Evolutionary conservation across 306 rosid species (phyloP).

Genomic region (Hylodesmum podocarpum): DNA sequence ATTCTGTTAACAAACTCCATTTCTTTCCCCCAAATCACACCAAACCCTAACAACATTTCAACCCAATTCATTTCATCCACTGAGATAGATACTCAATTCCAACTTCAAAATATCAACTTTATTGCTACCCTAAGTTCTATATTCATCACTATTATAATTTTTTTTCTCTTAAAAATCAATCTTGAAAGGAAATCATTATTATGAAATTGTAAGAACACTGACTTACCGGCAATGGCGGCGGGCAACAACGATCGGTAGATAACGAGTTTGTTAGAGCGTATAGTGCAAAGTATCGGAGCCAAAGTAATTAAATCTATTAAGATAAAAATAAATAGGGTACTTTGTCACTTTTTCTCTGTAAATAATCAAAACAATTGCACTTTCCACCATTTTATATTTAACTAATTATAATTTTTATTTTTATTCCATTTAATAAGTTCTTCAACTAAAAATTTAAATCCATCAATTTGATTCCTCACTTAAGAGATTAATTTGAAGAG

Average conservation of each 20-base stretch:
- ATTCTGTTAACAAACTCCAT: conserved; percentile 65
- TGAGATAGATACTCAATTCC: neutral
- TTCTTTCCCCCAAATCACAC: conserved; percentile 18
- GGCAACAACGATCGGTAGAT: neutral
- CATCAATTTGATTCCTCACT: too few relatives aligned
- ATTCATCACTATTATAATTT: neutral
- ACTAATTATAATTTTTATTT: too few relatives aligned
- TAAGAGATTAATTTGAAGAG: too few relatives aligned
- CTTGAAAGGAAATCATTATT: neutral
- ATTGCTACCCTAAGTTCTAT: neutral
- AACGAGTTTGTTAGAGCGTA: too few relatives aligned
- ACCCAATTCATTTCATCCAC: neutral
- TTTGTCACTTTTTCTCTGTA: too few relatives aligned
- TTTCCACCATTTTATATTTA: too few relatives aligned
- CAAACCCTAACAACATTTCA: neutral
- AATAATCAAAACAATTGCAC: too few relatives aligned
- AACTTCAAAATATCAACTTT: neutral
- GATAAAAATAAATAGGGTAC: too few relatives aligned
- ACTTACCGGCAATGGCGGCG: neutral
- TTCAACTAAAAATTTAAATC: too few relatives aligned
- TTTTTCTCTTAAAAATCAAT: neutral
- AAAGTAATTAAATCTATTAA: too few relatives aligned
- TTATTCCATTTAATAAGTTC: too few relatives aligned
- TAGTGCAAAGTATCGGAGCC: too few relatives aligned
- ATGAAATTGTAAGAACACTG: neutral